Base-by-base conservation (phyloP, 2,329 filamentous ascomycete genomes). In the Cladosporium phlei region DNA sequence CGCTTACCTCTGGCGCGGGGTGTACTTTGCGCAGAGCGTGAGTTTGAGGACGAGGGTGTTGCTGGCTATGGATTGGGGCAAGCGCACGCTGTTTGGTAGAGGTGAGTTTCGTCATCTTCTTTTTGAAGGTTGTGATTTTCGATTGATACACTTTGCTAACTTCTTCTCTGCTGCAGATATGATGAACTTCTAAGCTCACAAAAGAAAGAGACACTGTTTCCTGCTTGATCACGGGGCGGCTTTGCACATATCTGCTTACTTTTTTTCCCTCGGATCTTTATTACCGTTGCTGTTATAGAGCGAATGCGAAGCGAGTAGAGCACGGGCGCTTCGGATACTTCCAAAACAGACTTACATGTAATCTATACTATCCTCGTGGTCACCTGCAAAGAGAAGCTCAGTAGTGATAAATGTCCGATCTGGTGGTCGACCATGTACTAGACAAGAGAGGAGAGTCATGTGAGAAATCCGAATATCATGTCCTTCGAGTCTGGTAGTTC, bases 41-140 rank as follows among this genome's bases (percentile, higher is more conserved):
- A 96, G 90, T 67, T 77, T 97, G 50, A 76, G 93, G 56, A 98
- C 93, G 20, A 80, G 91, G 52, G 79, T 88, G 54, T 69, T 98
- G 61, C 75, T 98, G 68, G 89, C 89, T 14, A 96, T 98, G 93
- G 93, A 98, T 66, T 98, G 93, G 93, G 83, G 82, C n/a, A 98
- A 97, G 79, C 78, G 94, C 64, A 87, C 88, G 10, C 69, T 98
- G 17, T 98, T 98, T 72, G 93, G 93, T 56, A 79, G 93, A 83
- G 93, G 91, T 96, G 70, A 73, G 83, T n/a, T n/a, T n/a, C n/a
- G n/a, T n/a, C n/a, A 73, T 48, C 35, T 44, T 27, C 5, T 3
- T 4, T 25, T 14, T 4, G 10, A 11, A 14, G 28, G 33, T n/a
- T 20, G 2, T n/a, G n/a, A n/a, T n/a, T n/a, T 8, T 12, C 14